Conservation (phyloP, 305 asterid genomes). For the Fraxinus nigra region DNA sequence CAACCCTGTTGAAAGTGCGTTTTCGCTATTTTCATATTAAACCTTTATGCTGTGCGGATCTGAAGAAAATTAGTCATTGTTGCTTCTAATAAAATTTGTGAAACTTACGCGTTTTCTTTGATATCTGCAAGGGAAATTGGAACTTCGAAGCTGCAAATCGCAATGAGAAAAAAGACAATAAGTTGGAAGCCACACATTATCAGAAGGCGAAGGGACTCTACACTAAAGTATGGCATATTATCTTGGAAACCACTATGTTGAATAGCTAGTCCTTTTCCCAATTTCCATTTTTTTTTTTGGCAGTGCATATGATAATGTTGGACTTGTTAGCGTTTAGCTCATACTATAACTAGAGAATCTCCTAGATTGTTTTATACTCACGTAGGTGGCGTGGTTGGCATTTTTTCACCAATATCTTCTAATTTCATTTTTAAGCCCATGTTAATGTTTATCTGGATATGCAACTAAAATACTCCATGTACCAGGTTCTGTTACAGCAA, state of each 20-base stretch:
- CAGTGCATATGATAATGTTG: constrained; percentile 3
- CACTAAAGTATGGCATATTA: constrained; percentile 56
- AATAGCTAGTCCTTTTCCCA: not conserved
- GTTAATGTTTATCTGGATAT: constrained; percentile 9
- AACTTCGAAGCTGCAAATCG: constrained; percentile 93
- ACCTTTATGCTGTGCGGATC: not conserved
- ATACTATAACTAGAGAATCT: not conserved
- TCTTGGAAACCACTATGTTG: constrained; percentile 9
- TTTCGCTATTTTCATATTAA: not conserved
- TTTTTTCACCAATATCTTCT: not conserved
- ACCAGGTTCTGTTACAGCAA: constrained; percentile 81
- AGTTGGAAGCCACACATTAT: constrained; percentile 88
- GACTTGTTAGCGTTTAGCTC: not conserved
- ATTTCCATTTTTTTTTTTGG: not conserved
- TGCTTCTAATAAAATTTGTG: constrained; percentile 8
- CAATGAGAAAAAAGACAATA: constrained; percentile 82
- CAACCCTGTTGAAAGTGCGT: constrained; percentile 4
- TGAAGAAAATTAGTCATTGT: constrained; percentile 11
- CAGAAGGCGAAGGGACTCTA: constrained; percentile 95
- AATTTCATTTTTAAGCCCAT: constrained; percentile 3
- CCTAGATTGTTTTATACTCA: constrained; percentile 1
- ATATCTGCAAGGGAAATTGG: constrained; percentile 82
- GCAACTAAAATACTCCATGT: constrained; percentile 24
- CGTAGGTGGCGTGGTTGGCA: not conserved
- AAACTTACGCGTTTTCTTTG: constrained; percentile 29